Evolutionary conservation across 2,329 filamentous ascomycete genomes (phyloP).

Genomic region (Periconia sp.): DNA sequence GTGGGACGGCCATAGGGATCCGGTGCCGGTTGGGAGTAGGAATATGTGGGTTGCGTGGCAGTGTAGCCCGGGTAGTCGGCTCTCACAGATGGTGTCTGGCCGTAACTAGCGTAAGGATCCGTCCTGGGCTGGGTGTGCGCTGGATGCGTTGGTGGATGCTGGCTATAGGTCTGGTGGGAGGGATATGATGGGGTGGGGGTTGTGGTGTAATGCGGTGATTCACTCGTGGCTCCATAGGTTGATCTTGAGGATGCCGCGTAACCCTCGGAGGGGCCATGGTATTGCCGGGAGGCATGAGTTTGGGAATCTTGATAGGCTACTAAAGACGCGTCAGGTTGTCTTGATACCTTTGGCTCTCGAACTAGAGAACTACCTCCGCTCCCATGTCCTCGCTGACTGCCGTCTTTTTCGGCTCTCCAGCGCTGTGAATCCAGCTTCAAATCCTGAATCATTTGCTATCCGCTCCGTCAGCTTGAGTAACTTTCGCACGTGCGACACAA

Average conservation of each 20-base stretch:
- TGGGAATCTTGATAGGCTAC: slow-evolving; percentile 47
- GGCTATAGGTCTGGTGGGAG: slow-evolving; percentile 28
- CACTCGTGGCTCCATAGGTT: slow-evolving; percentile 22
- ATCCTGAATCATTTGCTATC: slow-evolving; percentile 53
- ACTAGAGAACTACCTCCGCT: slow-evolving; percentile 47
- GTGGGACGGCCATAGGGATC: slow-evolving; percentile 30
- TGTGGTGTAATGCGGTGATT: slow-evolving; percentile 35
- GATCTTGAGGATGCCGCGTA: slow-evolving; percentile 22
- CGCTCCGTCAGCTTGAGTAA: slow-evolving; percentile 18
- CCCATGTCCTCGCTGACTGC: slow-evolving; percentile 46
- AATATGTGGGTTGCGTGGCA: slow-evolving; percentile 22
- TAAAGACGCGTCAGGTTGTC: slow-evolving; percentile 49
- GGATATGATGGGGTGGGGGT: slow-evolving; percentile 30
- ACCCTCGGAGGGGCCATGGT: slow-evolving; percentile 41
- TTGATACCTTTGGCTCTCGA: slow-evolving; percentile 45
- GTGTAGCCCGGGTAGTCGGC: slow-evolving; percentile 22
- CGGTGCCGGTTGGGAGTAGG: slow-evolving; percentile 31
- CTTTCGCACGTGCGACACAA: background rate
- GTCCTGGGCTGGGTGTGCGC: slow-evolving; percentile 32
- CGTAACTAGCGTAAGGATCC: slow-evolving; percentile 32
- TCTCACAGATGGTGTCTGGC: slow-evolving; percentile 19
- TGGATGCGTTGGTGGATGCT: slow-evolving; percentile 20
- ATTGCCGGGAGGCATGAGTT: slow-evolving; percentile 47
- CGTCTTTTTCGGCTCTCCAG: slow-evolving; percentile 43
- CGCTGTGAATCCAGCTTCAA: slow-evolving; percentile 51